These are phyloP conservation scores for Amyloporia xantha DNA, from an alignment of 768 basidiomycete species.

Conservation along the genomic window DNA sequence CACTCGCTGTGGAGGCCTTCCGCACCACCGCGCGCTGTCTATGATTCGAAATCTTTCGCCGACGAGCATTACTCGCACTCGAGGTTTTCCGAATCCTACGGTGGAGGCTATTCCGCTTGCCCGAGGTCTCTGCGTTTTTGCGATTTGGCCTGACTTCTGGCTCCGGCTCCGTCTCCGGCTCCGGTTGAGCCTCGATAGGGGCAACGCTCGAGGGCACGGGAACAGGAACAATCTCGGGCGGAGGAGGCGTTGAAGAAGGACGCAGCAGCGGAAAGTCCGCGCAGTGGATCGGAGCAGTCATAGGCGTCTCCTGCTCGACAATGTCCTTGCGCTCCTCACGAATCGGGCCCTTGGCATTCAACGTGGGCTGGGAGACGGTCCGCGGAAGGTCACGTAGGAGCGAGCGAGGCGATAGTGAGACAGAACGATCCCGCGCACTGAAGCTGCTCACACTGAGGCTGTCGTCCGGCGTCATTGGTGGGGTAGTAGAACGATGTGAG, in stretches of 20 bases:
- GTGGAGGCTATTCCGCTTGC: neutral
- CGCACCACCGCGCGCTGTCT: neutral
- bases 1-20: neutral
- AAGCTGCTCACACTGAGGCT: slow-evolving; percentile 19
- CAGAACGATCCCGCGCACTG: slow-evolving; percentile 13
- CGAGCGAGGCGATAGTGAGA: slow-evolving; percentile 8
- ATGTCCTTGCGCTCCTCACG: slow-evolving; percentile 1
- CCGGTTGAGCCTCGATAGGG: neutral
- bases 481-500: slow-evolving; percentile 13
- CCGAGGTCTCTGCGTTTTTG: neutral
- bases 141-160: slow-evolving; percentile 7
- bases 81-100: neutral
- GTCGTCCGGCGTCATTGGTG: slow-evolving; percentile 26
- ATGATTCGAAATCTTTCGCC: neutral
- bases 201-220: slow-evolving; percentile 1
- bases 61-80: neutral
- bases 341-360: neutral
- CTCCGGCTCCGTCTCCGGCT: slow-evolving; percentile 10
- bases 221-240: slow-evolving; percentile 9
- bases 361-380: neutral
- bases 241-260: slow-evolving; percentile 11
- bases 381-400: slow-evolving; percentile 7
- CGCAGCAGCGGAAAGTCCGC: slow-evolving; percentile 17
- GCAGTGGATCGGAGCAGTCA: slow-evolving; percentile 10
- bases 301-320: slow-evolving; percentile 11